Percentiles rank a stretch among this genome's conserved stretches.
Conservation (phyloP, 2,329 filamentous ascomycete species). For the Pseudogymnoascus sp. region DNA sequence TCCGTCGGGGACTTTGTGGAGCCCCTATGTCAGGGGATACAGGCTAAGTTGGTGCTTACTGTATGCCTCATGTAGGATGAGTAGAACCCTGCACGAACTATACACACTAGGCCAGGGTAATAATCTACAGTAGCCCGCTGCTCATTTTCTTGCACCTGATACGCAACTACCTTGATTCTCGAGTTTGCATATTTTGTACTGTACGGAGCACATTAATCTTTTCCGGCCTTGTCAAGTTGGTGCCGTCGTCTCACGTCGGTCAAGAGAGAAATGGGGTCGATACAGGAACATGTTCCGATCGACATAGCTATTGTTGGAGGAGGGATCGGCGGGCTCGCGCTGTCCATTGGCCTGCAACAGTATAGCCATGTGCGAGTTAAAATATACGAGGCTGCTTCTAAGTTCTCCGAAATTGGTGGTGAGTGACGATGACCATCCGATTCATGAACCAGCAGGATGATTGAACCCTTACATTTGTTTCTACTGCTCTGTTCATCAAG, state of each 20-base stretch:
- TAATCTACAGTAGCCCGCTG: background rate
- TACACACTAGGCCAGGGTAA: background rate
- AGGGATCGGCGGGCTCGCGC: conserved; percentile 18
- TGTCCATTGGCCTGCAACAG: conserved; percentile 15
- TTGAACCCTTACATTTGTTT: background rate
- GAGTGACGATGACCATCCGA: background rate
- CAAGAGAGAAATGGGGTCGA: background rate
- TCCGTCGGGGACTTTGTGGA: background rate
- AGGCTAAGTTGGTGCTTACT: background rate
- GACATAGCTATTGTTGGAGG: conserved; percentile 19
- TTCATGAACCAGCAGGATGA: background rate
- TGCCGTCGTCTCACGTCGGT: too few species aligned
- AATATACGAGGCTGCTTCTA: conserved; percentile 18
- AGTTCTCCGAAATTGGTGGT: conserved; percentile 19
- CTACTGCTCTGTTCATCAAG: background rate
- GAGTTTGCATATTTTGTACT: background rate
- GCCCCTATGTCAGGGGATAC: background rate
- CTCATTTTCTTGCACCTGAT: background rate
- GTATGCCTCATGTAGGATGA: background rate
- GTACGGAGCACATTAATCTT: background rate
- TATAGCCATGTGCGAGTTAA: conserved; percentile 12
- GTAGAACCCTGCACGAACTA: background rate
- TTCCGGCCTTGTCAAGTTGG: background rate
- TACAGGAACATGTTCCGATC: conserved; percentile 1
- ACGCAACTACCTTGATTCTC: background rate